Evolutionary conservation across 2,329 filamentous ascomycete genomes (phyloP).

Genomic region (Colletotrichum tropicicola): DNA sequence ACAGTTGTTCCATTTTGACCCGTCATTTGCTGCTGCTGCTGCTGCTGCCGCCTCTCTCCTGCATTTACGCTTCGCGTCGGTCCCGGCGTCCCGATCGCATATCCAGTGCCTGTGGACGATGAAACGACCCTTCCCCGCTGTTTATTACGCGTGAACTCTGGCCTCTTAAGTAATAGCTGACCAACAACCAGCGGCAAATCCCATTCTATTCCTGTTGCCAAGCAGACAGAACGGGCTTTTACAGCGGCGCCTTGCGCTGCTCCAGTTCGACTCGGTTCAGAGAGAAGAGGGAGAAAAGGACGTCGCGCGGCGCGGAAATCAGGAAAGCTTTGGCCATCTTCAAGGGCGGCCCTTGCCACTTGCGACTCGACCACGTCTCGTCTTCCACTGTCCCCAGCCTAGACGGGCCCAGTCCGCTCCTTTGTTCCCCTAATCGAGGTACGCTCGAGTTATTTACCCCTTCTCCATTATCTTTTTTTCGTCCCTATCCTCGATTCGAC

Average conservation of each 20-base stretch:
- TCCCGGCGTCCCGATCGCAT: conserved; percentile 14
- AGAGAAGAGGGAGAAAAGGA: not conserved
- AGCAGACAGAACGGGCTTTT: not conserved
- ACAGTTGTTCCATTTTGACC: not conserved
- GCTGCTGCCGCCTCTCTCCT: no score
- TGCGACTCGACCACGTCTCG: conserved; percentile 31
- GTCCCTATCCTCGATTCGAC: not conserved
- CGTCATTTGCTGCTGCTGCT: not conserved
- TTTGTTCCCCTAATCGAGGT: conserved; percentile 28
- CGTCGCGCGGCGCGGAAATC: not conserved
- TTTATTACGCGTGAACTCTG: conserved; percentile 22
- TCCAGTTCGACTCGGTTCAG: not conserved
- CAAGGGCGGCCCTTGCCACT: conserved; percentile 26
- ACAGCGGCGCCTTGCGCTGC: not conserved
- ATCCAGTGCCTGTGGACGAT: conserved; percentile 3
- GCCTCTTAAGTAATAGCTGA: conserved; percentile 8
- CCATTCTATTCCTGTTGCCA: conserved; percentile 6
- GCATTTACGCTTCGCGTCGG: not conserved
- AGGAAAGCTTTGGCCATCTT: conserved; percentile 29
- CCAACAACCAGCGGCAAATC: not conserved
- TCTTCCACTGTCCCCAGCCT: conserved; percentile 17
- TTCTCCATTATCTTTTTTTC: not conserved
- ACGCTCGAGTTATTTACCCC: not conserved
- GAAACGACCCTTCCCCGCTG: conserved; percentile 26
- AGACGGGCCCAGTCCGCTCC: conserved; percentile 14